Base-by-base conservation (phyloP, 306 rosid genomes). In the Vigna hirtella region DNA sequence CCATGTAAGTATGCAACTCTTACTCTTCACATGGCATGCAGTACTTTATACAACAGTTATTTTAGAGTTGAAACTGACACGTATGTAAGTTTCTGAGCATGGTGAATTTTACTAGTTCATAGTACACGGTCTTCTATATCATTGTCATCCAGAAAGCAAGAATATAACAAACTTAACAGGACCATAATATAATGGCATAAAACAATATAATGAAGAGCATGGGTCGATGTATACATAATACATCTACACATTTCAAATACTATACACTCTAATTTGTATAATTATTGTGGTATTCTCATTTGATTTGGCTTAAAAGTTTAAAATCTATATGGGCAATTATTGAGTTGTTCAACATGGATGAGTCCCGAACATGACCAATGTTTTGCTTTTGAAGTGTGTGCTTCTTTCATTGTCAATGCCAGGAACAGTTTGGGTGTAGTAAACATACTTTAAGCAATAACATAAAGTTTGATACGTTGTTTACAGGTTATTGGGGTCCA, bases 401-500 rank as follows among this genome's bases (percentile, higher is more conserved):
- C 26, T 36, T 63, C 26, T 4, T 66, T 15, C 13, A 14, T 47
- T 12, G 28, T 47, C 45, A 47, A 32, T 7, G 26, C 47, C 28
- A 20, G 18, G 52, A 36, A 55, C 52, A 18, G 56, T 1, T n/a
- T 53, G 47, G 43, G 45, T 62, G 62, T 32, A 58, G 45, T 32
- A 36, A 73, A 57, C 55, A 55, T 24, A 61, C 40, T 76, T 78
- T 49, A 42, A 69, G 70, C 26, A 4, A 6, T 65, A 66, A 48
- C 76, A 32, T 72, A 7, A 34, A 76, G 59, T 38, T 61, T 76
- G 64, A 61, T 24, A 34, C 73, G 20, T 59, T 81, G 43, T 55
- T 77, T 62, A 20, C 87, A 91, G 91, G 86, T 84, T 58, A 89
- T 45, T 82, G 82, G 74, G 78, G 84, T 80, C 80, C 88, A 64